phyloP scores from a whole-genome alignment of 2,329 filamentous ascomycete species.

The Neopestalotiopsis clavispora region DNA sequence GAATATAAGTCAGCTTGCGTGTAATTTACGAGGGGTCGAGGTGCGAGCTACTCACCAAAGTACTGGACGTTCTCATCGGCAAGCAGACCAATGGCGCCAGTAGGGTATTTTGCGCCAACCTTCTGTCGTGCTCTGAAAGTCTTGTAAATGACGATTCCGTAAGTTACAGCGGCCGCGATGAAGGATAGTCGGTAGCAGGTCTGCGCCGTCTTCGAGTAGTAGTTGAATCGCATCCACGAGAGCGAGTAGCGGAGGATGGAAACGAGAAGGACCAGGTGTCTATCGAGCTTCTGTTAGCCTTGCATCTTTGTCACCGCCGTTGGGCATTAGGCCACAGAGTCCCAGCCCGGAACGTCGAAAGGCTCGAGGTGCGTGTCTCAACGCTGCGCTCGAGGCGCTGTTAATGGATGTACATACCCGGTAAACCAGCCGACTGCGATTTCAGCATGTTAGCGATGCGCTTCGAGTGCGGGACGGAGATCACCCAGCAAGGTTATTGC shows the following conservation, averaged over 20 bases:
- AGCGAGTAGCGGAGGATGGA: constrained; percentile 82
- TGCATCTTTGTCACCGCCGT: background rate
- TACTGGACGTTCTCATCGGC: constrained; percentile 98
- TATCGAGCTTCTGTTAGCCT: constrained; percentile 41
- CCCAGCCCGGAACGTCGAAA: no score
- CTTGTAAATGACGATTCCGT: constrained; percentile 99
- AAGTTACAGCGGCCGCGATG: constrained; percentile 85
- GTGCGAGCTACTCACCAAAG: constrained; percentile 68
- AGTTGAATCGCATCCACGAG: constrained; percentile 90
- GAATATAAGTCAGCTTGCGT: constrained; percentile 18
- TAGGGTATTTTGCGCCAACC: constrained; percentile 68
- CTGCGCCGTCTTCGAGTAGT: constrained; percentile 74
- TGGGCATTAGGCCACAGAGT: background rate
- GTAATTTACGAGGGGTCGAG: constrained; percentile 18
- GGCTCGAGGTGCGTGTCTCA: background rate
- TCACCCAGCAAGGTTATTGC: constrained; percentile 22
- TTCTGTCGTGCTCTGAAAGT: constrained; percentile 85
- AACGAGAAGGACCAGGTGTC: constrained; percentile 85
- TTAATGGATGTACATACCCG: constrained; percentile 63
- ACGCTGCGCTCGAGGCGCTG: background rate
- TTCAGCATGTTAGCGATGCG: constrained; percentile 39
- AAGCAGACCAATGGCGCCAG: constrained; percentile 70
- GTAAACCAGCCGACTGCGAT: constrained; percentile 75
- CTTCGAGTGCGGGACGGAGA: constrained; percentile 27
- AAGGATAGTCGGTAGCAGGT: constrained; percentile 92